phyloP scores from a whole-genome alignment of 78 protist genomes.

The Emiliania huxleyi region DNA sequence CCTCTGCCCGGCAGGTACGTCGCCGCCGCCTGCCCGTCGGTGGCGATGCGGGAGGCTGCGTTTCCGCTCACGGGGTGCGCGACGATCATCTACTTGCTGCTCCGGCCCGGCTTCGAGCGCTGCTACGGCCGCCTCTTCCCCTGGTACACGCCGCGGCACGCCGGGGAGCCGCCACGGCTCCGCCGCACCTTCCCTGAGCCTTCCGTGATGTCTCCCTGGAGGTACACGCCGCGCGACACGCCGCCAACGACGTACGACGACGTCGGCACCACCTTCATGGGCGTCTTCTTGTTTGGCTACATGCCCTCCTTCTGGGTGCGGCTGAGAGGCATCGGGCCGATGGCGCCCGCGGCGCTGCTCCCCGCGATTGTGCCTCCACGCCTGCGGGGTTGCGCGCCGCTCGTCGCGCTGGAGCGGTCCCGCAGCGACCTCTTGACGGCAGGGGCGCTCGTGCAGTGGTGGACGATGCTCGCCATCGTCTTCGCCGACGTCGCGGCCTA shows the following conservation, averaged over 20 bases:
- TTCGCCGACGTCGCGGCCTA: not conserved
- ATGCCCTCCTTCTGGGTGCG: constrained; percentile 18
- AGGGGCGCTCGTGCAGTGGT: not conserved
- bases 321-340: not conserved
- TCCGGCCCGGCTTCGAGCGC: not conserved
- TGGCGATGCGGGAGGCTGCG: not conserved
- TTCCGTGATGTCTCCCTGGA: too few relatives aligned
- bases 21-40: not conserved
- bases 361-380: too few relatives aligned
- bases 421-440: not conserved
- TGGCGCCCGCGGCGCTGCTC: not conserved
- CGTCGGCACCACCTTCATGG: not conserved
- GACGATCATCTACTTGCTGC: not conserved
- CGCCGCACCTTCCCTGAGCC: too few relatives aligned
- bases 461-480: constrained; percentile 4
- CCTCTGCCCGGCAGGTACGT: not conserved
- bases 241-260: not conserved
- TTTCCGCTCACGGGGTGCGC: not conserved
- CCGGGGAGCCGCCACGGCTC: too few relatives aligned
- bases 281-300: constrained; percentile 1
- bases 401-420: not conserved
- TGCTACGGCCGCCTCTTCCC: not conserved
- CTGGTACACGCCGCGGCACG: not conserved
- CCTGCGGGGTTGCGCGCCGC: not conserved
- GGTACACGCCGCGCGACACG: not conserved